These are phyloP conservation scores for Kewa caespitosa DNA, from an alignment of 179 eudicot genomes.

Conservation along the genomic window DNA sequence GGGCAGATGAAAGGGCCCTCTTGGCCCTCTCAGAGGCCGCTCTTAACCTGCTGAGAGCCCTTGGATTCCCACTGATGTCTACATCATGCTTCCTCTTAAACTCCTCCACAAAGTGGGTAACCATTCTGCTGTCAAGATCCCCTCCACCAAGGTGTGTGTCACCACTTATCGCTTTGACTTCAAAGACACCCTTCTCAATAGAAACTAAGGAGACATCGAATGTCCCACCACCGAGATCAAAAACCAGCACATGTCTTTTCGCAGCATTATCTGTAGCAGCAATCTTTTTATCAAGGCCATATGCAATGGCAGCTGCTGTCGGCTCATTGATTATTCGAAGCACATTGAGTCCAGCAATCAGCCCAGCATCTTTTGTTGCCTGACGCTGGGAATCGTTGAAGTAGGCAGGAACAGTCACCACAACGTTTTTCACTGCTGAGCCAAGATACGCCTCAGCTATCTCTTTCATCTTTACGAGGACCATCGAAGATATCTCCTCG, in stretches of 20 bases:
- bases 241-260: constrained; percentile 4
- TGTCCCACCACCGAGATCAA: constrained; percentile 25
- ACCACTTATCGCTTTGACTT: constrained; percentile 19
- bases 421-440: not conserved
- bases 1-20: constrained; percentile 6
- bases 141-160: constrained; percentile 24
- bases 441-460: constrained; percentile 8
- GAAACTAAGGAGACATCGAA: constrained; percentile 18
- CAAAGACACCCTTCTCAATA: constrained; percentile 1
- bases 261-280: not conserved
- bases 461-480: constrained; percentile 14
- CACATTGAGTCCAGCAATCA: constrained; percentile 17
- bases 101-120: constrained; percentile 16
- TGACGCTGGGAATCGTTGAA: constrained; percentile 11
- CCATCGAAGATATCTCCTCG: constrained; percentile 10
- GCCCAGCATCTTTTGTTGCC: constrained; percentile 21
- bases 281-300: constrained; percentile 13
- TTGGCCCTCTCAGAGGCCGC: constrained; percentile 26
- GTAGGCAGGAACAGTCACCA: constrained; percentile 14
- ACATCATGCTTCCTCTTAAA: constrained; percentile 9
- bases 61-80: constrained; percentile 10
- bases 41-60: constrained; percentile 11
- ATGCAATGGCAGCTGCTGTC: constrained; percentile 27
- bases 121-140: constrained; percentile 19
- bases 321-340: constrained; percentile 17